phyloP scores from a whole-genome alignment of 208 protist species.

The Crithidia brevicula region DNA sequence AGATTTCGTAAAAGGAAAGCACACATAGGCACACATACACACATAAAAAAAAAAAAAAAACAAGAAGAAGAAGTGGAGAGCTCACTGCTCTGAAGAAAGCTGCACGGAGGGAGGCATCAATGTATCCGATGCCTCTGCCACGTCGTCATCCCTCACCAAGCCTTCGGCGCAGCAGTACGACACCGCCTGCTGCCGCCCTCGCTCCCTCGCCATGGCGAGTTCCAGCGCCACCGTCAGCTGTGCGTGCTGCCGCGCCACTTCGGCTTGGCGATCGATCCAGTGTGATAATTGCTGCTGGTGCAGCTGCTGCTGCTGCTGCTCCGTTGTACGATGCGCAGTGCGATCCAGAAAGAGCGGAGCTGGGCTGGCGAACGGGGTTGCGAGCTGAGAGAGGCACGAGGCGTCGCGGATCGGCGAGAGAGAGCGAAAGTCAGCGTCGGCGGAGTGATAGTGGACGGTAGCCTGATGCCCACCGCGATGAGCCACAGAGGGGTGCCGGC shows the following conservation, averaged over 20 bases:
- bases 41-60: not conserved
- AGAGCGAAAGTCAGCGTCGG: not conserved
- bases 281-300: not conserved
- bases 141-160: not conserved
- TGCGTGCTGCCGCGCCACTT: conserved; percentile 6
- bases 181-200: conserved; percentile 6
- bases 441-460: not conserved
- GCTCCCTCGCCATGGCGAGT: conserved; percentile 17
- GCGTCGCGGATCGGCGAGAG: not conserved
- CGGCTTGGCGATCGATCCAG: not conserved
- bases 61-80: not conserved
- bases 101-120: not conserved
- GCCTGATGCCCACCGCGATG: too few species aligned
- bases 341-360: not conserved
- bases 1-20: too few species aligned
- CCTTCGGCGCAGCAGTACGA: not conserved
- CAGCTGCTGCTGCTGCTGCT: not conserved
- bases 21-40: not conserved
- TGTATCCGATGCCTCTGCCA: not conserved
- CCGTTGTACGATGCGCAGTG: too few species aligned
- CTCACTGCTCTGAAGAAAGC: not conserved
- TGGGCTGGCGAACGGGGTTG: not conserved
- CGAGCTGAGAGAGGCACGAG: conserved; percentile 8
- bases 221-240: not conserved
- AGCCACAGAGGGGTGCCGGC: not conserved